Conservation (phyloP, 2,329 filamentous ascomycete genomes). For the Cucurbitaria berberidis region DNA sequence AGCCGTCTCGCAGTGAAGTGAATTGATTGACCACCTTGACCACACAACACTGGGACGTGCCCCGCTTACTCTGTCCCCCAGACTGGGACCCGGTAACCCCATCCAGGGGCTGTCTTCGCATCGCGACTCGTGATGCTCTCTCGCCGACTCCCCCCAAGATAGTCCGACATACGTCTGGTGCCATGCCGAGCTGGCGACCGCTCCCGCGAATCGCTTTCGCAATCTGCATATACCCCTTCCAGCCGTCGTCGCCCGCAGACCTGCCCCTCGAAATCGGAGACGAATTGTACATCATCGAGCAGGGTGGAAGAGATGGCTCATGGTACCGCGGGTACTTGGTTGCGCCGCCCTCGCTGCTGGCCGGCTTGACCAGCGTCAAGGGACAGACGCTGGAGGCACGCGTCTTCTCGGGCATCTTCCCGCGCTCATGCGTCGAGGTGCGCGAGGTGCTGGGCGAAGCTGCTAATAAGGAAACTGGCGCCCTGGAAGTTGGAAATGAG, state of each 20-base stretch:
- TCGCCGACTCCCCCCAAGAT: conserved; percentile 34
- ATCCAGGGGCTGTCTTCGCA: conserved; percentile 23
- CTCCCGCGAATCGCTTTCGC: conserved; percentile 97
- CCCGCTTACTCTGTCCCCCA: conserved; percentile 19
- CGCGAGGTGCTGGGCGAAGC: conserved; percentile 83
- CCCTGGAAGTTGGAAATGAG: conserved; percentile 23
- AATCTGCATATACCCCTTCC: conserved; percentile 93
- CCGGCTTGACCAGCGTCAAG: conserved; percentile 86
- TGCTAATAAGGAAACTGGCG: conserved; percentile 33
- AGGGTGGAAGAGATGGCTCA: conserved; percentile 80
- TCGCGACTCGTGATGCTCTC: conserved; percentile 40
- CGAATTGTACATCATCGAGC: conserved; percentile 98
- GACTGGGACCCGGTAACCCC: conserved; percentile 11
- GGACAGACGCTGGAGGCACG: conserved; percentile 93
- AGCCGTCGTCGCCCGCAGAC: conserved; percentile 83
- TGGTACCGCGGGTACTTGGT: conserved; percentile 97
- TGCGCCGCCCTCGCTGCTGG: conserved; percentile 88
- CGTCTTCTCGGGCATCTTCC: conserved; percentile 98
- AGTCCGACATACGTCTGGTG: conserved; percentile 39
- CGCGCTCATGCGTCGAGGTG: conserved; percentile 91
- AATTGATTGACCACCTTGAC: neutral
- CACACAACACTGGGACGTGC: conserved; percentile 9
- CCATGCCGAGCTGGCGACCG: conserved; percentile 78
- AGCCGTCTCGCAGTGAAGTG: neutral
- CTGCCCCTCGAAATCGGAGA: conserved; percentile 96